Evolutionary conservation across 2,329 filamentous ascomycete species (phyloP), one percentile per base, ranked within the genome.

Genomic region (Beauveria varroae): DNA sequence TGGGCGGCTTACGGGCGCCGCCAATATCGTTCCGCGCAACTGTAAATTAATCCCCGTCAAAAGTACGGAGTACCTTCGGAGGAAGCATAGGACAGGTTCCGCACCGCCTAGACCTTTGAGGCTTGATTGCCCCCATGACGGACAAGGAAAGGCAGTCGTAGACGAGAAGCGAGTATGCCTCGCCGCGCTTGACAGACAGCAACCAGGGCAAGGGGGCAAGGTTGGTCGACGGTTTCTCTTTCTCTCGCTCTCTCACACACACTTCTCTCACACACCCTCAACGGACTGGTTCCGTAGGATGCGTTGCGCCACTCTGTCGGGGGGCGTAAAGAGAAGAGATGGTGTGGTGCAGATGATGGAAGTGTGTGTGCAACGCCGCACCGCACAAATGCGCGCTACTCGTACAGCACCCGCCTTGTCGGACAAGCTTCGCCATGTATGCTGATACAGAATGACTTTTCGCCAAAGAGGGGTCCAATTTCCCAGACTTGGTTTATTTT

Each of bases 1-100:
- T 52, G 49, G 49, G 57, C 57, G 57, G 57, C 57, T 59, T 59
- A 51, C 50, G 37, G 47, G 46, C 37, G 37, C 47, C 57, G 57
- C 57, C 47, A 59, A 30, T 40, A 59, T 59, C 47, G 47, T 34
- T 20, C 37, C 43, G 41, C 43, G 3, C 28, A 47, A 57, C 24
- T 56, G 22, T 46, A 46, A 30, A 46, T 51, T 34, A 44, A 46
- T 12, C 24, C 46, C 47, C 12, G 14, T 4, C 30, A n/a, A 28
- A 9, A 37, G 16, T 9, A 30, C 28, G 28, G 28, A 30, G 28
- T 10, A 49, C n/a, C n/a, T n/a, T n/a, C n/a, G 18, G 43, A 43
- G 18, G n/a, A 34, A 28, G 28, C 30, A 30, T 18, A 37, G 28
- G 28, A 20, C 34, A 30, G n/a, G 43, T 37, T 46, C 54, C 55